A percentile compares a stretch with the other conserved stretches of the same genome.
These are phyloP conservation scores for Achaetomium macrosporum DNA, from an alignment of 2,329 filamentous ascomycete genomes.

Conservation along the genomic window DNA sequence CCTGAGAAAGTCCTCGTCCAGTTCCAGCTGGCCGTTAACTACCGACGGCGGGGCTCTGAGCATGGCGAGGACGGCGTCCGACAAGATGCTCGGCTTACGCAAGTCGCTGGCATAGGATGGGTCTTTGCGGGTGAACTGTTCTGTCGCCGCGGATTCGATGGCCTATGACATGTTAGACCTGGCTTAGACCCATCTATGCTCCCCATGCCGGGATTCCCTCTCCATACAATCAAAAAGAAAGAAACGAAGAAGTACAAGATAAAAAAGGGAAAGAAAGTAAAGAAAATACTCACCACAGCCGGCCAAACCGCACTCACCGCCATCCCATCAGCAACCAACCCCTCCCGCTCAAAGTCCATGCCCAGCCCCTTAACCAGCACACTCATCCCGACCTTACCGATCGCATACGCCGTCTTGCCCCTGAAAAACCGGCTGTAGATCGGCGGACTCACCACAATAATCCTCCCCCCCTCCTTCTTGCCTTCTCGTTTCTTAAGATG, in stretches of 20 bases:
- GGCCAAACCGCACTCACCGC: slow-evolving; percentile 81
- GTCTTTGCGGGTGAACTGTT: slow-evolving; percentile 41
- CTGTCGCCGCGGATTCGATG: slow-evolving; percentile 71
- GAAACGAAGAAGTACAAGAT: background rate
- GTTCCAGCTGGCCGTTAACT: slow-evolving; percentile 66
- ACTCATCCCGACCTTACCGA: slow-evolving; percentile 75
- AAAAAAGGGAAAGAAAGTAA: background rate
- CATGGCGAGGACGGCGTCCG: slow-evolving; percentile 71
- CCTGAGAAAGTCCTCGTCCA: slow-evolving; percentile 78
- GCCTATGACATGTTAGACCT: slow-evolving; percentile 31
- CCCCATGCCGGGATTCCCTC: too few species aligned
- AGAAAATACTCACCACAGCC: slow-evolving; percentile 50
- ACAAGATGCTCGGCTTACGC: slow-evolving; percentile 68
- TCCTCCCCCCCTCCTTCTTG: slow-evolving; percentile 41
- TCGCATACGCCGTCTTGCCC: slow-evolving; percentile 79
- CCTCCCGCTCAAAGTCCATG: slow-evolving; percentile 71
- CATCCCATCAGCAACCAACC: slow-evolving; percentile 51
- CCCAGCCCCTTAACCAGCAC: slow-evolving; percentile 75
- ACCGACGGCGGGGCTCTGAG: slow-evolving; percentile 50
- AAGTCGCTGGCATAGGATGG: slow-evolving; percentile 50
- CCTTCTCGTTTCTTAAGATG: slow-evolving; percentile 42
- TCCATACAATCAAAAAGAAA: background rate
- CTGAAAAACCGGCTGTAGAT: slow-evolving; percentile 82
- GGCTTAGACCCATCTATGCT: too few species aligned
- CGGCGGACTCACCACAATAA: slow-evolving; percentile 75